Conservation (phyloP, 768 basidiomycete species). For the Tylopilus sp. region DNA sequence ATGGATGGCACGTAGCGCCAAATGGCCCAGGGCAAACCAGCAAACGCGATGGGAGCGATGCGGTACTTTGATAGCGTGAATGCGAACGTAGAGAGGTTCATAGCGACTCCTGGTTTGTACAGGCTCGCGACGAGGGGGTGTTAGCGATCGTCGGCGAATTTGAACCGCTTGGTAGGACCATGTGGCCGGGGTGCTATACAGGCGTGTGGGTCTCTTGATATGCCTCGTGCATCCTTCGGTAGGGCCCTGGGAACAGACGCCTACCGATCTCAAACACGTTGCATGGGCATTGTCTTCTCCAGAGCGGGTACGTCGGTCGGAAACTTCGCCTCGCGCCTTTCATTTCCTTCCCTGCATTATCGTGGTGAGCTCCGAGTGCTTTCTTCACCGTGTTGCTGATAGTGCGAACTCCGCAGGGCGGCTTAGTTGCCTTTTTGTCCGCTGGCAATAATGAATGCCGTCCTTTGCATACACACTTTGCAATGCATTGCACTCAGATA, state of each 20-base stretch:
- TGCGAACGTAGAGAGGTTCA: conserved; percentile 29
- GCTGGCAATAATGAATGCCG: conserved; percentile 8
- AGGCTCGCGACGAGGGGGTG: conserved; percentile 17
- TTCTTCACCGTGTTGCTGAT: conserved; percentile 19
- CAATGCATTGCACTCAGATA: conserved; percentile 13
- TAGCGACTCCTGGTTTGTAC: conserved; percentile 18
- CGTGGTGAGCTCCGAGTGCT: conserved; percentile 16
- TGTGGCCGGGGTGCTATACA: conserved; percentile 24
- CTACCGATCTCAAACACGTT: conserved; percentile 16
- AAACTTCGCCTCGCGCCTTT: conserved; percentile 20
- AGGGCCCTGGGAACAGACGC: conserved; percentile 12
- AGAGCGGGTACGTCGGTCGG: neutral
- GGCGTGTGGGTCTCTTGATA: conserved; percentile 20
- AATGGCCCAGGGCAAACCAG: conserved; percentile 24
- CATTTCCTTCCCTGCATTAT: conserved; percentile 11
- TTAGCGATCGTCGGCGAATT: conserved; percentile 19
- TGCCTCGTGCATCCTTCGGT: conserved; percentile 19
- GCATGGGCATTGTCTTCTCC: conserved; percentile 13
- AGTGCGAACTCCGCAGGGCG: conserved; percentile 6
- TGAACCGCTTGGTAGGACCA: conserved; percentile 24
- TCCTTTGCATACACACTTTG: neutral
- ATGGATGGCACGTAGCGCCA: conserved; percentile 11
- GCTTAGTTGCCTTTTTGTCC: neutral
- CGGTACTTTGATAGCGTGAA: conserved; percentile 26
- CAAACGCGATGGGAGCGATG: conserved; percentile 27